A percentile compares a stretch with the other conserved stretches of the same genome.
Evolutionary conservation across 495 filamentous ascomycete genomes (phyloP).

Genomic region (Diplogelasinospora grovesii): DNA sequence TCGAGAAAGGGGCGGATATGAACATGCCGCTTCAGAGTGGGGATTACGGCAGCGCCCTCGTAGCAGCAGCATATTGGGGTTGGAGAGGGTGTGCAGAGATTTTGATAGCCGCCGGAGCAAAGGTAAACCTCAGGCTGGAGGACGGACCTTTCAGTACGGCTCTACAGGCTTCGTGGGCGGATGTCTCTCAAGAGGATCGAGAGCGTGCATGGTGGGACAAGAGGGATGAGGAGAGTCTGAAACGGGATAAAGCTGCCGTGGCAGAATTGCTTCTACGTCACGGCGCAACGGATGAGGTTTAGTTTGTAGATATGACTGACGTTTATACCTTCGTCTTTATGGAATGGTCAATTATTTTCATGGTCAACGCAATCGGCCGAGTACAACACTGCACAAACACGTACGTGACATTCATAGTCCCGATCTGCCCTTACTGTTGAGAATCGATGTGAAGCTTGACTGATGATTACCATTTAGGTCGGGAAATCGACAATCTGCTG

Average conservation of each 20-base stretch:
- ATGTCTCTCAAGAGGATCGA: not conserved
- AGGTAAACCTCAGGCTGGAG: not conserved
- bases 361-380: too few relatives aligned
- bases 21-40: not conserved
- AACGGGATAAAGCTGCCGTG: not conserved
- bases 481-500: too few relatives aligned
- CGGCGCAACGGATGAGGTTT: not conserved
- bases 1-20: not conserved
- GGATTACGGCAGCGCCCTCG: not conserved
- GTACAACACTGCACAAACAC: too few relatives aligned
- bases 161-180: not conserved
- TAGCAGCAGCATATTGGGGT: not conserved
- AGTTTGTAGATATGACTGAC: too few relatives aligned
- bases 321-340: too few relatives aligned
- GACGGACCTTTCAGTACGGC: not conserved
- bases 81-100: not conserved
- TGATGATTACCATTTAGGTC: too few relatives aligned
- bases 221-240: not conserved
- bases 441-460: too few relatives aligned
- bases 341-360: too few relatives aligned
- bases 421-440: too few relatives aligned
- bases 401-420: too few relatives aligned
- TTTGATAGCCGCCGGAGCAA: slow-evolving; percentile 1
- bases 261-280: not conserved
- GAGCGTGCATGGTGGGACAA: not conserved